Conservation (phyloP, 1,139 yeast genomes). For the Oligophagozyma castellii region DNA sequence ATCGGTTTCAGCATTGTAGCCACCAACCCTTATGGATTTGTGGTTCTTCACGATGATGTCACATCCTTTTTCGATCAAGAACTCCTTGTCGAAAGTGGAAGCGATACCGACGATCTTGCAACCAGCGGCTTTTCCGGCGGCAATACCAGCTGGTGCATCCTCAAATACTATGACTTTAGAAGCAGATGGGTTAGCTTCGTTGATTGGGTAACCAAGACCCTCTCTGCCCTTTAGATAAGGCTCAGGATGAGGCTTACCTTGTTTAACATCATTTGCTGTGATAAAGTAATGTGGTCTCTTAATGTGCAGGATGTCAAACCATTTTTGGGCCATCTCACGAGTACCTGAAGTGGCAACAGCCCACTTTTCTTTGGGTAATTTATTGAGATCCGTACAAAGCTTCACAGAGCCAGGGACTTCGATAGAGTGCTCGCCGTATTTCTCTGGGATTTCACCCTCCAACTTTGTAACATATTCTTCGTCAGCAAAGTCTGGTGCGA, state of each 20-base stretch:
- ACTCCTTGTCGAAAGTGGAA: conserved; percentile 59
- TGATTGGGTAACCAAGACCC: conserved; percentile 38
- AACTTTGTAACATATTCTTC: conserved; percentile 54
- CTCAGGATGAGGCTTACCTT: conserved; percentile 78
- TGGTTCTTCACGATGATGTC: conserved; percentile 67
- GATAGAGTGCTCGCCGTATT: conserved; percentile 58
- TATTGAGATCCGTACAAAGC: conserved; percentile 29
- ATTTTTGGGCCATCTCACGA: conserved; percentile 59
- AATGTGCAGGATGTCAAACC: conserved; percentile 57
- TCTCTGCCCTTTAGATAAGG: conserved; percentile 57
- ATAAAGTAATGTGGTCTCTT: conserved; percentile 60
- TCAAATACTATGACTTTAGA: conserved; percentile 54
- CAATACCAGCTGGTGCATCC: conserved; percentile 81
- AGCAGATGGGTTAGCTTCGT: conserved; percentile 23
- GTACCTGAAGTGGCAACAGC: conserved; percentile 83
- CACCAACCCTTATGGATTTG: conserved; percentile 32
- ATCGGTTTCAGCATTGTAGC: conserved; percentile 24
- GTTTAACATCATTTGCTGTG: conserved; percentile 65
- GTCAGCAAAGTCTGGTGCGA: conserved; percentile 63
- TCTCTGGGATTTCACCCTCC: conserved; percentile 62
- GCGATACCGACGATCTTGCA: conserved; percentile 75
- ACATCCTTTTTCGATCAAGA: conserved; percentile 64
- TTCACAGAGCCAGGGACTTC: conserved; percentile 70
- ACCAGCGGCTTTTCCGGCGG: conserved; percentile 77
- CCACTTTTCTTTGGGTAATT: conserved; percentile 40